A percentile compares a stretch with the other conserved stretches of the same genome.
Evolutionary conservation across 73 alveolate genomes (phyloP).

Genomic region (Diophrys sp.): DNA sequence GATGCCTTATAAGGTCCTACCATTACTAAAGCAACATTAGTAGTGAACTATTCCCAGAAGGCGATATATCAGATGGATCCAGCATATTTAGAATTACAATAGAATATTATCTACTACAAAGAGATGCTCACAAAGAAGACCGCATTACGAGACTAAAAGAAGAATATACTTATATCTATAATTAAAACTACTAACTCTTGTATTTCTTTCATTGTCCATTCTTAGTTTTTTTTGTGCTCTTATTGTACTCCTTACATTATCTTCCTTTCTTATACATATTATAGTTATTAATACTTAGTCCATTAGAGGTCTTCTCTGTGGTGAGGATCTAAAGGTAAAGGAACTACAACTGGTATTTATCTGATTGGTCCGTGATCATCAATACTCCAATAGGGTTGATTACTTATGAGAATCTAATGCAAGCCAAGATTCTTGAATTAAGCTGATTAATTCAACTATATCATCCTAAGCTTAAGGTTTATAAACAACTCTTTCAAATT

Average conservation of each 20-base stretch:
- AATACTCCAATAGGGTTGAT: slow-evolving; percentile 70
- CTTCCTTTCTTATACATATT: slow-evolving; percentile 81
- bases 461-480: not conserved
- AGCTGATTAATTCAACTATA: slow-evolving; percentile 51
- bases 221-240: slow-evolving; percentile 78
- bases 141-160: no score
- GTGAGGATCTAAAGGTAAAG: slow-evolving; percentile 75
- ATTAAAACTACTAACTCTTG: no score
- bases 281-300: slow-evolving; percentile 64
- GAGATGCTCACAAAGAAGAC: no score
- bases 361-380: slow-evolving; percentile 69
- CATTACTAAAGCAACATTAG: not conserved
- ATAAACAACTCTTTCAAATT: slow-evolving; percentile 40
- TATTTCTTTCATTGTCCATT: slow-evolving; percentile 42
- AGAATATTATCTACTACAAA: no score
- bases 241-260: slow-evolving; percentile 60
- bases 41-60: not conserved
- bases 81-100: no score
- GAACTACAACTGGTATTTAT: slow-evolving; percentile 56
- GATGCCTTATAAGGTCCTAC: slow-evolving; percentile 13
- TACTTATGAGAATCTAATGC: slow-evolving; percentile 57
- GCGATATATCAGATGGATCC: no score
- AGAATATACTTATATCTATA: no score
- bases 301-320: slow-evolving; percentile 85
- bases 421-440: slow-evolving; percentile 83